These are phyloP conservation scores for Pichia cactophila DNA, from an alignment of 1,139 yeast species.

Conservation along the genomic window DNA sequence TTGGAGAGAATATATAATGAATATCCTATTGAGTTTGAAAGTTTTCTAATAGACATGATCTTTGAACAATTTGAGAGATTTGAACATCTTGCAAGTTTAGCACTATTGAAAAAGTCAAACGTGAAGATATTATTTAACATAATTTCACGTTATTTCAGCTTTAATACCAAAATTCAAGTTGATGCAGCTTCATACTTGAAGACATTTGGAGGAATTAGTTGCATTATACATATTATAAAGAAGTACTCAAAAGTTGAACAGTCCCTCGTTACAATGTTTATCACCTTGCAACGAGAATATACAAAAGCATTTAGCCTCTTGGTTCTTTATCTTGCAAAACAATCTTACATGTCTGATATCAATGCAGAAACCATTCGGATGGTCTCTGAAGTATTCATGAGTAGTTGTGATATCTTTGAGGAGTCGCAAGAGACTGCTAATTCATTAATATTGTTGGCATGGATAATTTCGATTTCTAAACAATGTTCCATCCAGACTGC, in stretches of 20 bases:
- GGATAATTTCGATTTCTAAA: background rate
- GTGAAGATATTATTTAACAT: conserved; percentile 2
- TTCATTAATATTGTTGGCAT: background rate
- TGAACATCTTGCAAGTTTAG: conserved; percentile 11
- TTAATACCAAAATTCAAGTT: background rate
- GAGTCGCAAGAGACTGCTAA: background rate
- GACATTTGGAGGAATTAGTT: conserved; percentile 9
- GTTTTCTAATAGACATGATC: conserved; percentile 23
- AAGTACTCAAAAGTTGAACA: conserved; percentile 3
- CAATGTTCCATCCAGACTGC: background rate
- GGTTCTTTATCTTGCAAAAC: conserved; percentile 9
- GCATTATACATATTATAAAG: conserved; percentile 10
- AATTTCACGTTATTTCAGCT: conserved; percentile 5
- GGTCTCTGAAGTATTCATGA: conserved; percentile 20
- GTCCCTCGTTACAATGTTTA: conserved; percentile 1
- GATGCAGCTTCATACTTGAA: background rate
- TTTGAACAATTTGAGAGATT: conserved; percentile 23
- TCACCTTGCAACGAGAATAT: conserved; percentile 4
- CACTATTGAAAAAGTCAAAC: conserved; percentile 4
- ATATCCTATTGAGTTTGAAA: conserved; percentile 8
- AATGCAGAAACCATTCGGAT: conserved; percentile 7
- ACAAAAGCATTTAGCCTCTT: conserved; percentile 12
- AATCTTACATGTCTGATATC: background rate
- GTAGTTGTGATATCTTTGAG: conserved; percentile 8
- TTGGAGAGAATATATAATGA: conserved; percentile 9